phyloP scores from a whole-genome alignment of 768 basidiomycete genomes.

The Cystobasidium onofrii region DNA sequence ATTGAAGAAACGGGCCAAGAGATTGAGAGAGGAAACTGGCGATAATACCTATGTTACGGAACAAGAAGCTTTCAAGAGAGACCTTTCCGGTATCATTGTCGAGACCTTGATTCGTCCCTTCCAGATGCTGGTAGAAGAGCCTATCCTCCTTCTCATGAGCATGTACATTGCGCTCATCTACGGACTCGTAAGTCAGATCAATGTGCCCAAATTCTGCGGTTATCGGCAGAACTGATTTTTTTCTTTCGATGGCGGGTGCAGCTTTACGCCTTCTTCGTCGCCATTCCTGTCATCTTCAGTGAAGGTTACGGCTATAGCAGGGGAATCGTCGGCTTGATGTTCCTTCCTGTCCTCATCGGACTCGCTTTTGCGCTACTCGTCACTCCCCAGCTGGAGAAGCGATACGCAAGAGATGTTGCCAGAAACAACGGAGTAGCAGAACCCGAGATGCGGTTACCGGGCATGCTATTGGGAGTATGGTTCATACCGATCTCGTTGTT shows the following conservation, averaged over 20 bases:
- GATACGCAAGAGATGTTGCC: constrained; percentile 22
- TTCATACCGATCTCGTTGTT: constrained; percentile 24
- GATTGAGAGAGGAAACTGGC: constrained; percentile 41
- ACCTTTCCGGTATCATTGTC: constrained; percentile 36
- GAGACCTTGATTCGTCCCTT: constrained; percentile 40
- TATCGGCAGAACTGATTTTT: too few species aligned
- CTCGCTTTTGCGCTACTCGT: constrained; percentile 38
- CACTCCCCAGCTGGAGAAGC: constrained; percentile 32
- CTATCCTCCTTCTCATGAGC: constrained; percentile 10
- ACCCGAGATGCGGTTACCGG: constrained; percentile 26
- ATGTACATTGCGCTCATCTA: constrained; percentile 10
- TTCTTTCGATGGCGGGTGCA: not conserved
- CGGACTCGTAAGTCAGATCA: not conserved
- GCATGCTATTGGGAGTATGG: constrained; percentile 3
- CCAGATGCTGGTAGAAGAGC: constrained; percentile 11
- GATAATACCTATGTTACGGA: constrained; percentile 24
- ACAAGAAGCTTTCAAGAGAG: constrained; percentile 34
- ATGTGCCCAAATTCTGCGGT: too few species aligned
- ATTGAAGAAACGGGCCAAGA: constrained; percentile 39
- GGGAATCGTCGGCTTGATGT: constrained; percentile 38
- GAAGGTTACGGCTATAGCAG: constrained; percentile 39
- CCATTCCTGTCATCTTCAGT: constrained; percentile 41
- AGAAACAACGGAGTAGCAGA: constrained; percentile 32
- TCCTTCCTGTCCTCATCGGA: constrained; percentile 40
- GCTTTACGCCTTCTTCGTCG: constrained; percentile 33